These are phyloP conservation scores for Neurospora discreta DNA, from an alignment of 495 filamentous ascomycete species.

Conservation along the genomic window DNA sequence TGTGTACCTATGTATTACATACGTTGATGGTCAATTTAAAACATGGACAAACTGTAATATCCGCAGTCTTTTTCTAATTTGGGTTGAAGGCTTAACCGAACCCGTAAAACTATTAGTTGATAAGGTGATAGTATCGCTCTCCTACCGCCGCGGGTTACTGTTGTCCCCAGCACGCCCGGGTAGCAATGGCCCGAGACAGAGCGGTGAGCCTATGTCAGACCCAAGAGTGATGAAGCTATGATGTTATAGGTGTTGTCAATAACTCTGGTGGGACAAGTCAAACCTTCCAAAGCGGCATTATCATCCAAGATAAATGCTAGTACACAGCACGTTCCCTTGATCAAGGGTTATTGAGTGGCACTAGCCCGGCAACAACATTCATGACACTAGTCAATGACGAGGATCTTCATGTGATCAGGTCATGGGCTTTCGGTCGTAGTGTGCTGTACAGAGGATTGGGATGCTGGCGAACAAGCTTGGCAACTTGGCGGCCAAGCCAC, in stretches of 20 bases:
- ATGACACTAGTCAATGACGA: neutral
- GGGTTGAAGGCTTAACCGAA: neutral
- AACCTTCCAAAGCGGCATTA: neutral
- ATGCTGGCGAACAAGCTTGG: neutral
- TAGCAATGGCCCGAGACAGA: neutral
- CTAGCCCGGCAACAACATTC: neutral
- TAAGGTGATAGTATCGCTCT: neutral
- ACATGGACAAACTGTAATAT: neutral
- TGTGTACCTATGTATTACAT: neutral
- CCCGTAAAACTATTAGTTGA: neutral
- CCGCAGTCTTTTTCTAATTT: neutral
- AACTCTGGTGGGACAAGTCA: neutral
- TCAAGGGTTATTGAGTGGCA: neutral
- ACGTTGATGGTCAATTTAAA: neutral
- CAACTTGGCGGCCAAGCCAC: neutral
- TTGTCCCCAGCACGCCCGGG: neutral
- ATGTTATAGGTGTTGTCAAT: neutral
- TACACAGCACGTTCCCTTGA: neutral
- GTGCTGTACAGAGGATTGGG: neutral
- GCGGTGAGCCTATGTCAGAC: neutral
- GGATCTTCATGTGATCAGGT: neutral
- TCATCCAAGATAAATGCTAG: neutral
- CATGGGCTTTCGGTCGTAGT: neutral
- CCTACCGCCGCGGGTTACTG: neutral
- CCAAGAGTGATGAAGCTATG: neutral